Base-by-base conservation (phyloP, 1,139 yeast genomes). In the Hyphopichia fennica region DNA sequence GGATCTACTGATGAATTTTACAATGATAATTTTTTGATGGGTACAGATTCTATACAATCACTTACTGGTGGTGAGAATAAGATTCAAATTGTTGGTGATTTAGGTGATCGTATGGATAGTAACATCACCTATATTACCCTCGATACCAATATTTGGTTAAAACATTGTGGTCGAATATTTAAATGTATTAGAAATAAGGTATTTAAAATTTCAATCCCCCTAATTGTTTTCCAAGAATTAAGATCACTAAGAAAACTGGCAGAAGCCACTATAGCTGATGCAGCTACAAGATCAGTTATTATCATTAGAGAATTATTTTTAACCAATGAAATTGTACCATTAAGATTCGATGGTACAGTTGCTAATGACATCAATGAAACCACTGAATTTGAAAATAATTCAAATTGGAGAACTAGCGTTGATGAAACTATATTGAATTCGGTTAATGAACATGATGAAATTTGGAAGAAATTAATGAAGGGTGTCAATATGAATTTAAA, bases 81-180 rank as follows among this genome's bases (percentile, higher is more conserved):
- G 18, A 18, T 34, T 9, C 29, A 31, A 6, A 34, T 62, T 8
- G 72, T 65, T 40, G 79, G 79, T 13, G 64, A 73, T 51, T 59
- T 73, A 39, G 79, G 79, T 3, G 74, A 71, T 42, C 63, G 70
- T 36, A 78, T 80, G 75, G 85, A 80, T 53, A 70, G 77, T 8
- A 60, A 71, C 9, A 63, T 79, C 34, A 82, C 90, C 0, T 76
- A 75, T 51, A 74, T 85, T 42, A 80, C 89, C 1, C 68, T 85
- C 43, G 95, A 86, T 63, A 86, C 95, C 7, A 85, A 87, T 48
- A 81, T 86, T 46, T 86, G 93, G 93, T 67, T 86, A 49, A 84
- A 86, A 52, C 91, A 85, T 57, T 85, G 90, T 58, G 95, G 93
- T 2, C 72, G 85, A 45, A 72, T 86, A 25, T 86, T 76, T 66